Evolutionary conservation across 352 stramenopile genomes (phyloP).

Genomic region (Aphanomyces cochlioides): DNA sequence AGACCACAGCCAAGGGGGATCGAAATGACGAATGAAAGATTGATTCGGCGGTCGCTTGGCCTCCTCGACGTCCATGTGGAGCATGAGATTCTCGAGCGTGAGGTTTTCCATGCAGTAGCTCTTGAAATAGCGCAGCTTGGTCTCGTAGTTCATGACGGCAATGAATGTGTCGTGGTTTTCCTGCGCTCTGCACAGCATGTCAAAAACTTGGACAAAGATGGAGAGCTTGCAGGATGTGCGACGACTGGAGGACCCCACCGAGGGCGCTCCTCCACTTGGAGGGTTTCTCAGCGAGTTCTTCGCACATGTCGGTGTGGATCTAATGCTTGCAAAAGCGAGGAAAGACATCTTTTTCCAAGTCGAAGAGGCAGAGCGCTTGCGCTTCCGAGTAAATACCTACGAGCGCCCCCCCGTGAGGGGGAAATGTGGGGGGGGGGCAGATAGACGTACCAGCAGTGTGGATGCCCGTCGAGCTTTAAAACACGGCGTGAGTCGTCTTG

Average conservation of each 20-base stretch:
- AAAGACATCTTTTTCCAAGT: slow-evolving; percentile 69
- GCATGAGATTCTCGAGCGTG: slow-evolving; percentile 71
- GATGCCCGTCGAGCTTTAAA: slow-evolving; percentile 35
- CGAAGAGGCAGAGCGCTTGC: slow-evolving; percentile 59
- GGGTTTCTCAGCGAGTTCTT: slow-evolving; percentile 43
- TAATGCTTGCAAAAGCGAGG: slow-evolving; percentile 71
- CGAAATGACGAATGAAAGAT: slow-evolving; percentile 74
- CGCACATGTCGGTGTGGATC: slow-evolving; percentile 69
- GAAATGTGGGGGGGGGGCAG: too few relatives aligned
- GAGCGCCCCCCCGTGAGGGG: too few relatives aligned
- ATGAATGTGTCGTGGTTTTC: slow-evolving; percentile 31
- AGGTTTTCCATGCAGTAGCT: slow-evolving; percentile 81
- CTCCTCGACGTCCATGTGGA: slow-evolving; percentile 81
- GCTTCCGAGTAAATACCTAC: slow-evolving; percentile 59
- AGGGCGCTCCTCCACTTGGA: not conserved
- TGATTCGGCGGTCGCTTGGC: slow-evolving; percentile 78
- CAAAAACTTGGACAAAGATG: too few relatives aligned
- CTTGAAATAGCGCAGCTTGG: slow-evolving; percentile 78
- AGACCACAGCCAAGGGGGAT: too few relatives aligned
- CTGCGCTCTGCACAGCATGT: not conserved
- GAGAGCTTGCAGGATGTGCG: too few relatives aligned
- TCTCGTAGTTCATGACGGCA: slow-evolving; percentile 56
- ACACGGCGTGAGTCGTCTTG: slow-evolving; percentile 51
- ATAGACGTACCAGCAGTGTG: slow-evolving; percentile 21
- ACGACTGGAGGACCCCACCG: too few relatives aligned